Percentiles rank a stretch among this genome's conserved stretches.
phyloP scores from a whole-genome alignment of 2,329 filamentous ascomycete species.

The Aurifilum marmelostoma region DNA sequence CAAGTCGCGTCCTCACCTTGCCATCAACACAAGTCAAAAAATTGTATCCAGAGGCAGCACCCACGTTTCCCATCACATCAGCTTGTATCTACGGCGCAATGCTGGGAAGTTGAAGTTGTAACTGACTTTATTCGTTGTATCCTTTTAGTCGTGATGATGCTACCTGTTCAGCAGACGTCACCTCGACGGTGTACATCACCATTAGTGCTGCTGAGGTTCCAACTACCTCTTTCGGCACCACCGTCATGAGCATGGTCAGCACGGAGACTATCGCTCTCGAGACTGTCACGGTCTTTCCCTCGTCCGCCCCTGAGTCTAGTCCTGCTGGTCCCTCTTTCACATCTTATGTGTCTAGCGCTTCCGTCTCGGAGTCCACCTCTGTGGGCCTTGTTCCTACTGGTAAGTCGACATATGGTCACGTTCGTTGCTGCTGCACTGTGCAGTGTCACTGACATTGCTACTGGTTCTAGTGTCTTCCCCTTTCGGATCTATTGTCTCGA shows the following conservation, averaged over 20 bases:
- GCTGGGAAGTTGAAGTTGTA: no score
- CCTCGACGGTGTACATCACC: constrained; percentile 53
- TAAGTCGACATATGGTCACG: constrained; percentile 15
- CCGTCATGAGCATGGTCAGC: constrained; percentile 28
- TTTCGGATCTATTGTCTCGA: constrained; percentile 1
- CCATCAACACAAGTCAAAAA: neutral
- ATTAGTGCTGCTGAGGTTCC: constrained; percentile 40
- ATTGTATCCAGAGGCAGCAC: neutral
- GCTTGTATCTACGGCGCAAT: no score
- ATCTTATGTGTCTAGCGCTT: constrained; percentile 11
- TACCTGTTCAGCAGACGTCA: constrained; percentile 43
- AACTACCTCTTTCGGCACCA: constrained; percentile 23
- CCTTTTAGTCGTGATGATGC: constrained; percentile 28
- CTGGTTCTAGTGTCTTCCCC: constrained; percentile 1
- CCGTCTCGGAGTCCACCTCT: constrained; percentile 7
- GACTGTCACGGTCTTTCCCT: constrained; percentile 32
- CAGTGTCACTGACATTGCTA: neutral
- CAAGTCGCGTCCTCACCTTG: neutral
- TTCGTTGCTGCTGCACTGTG: neutral
- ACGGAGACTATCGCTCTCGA: constrained; percentile 29
- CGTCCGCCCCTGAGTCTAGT: constrained; percentile 16
- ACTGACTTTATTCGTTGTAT: neutral
- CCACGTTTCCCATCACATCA: no score
- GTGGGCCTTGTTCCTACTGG: constrained; percentile 21
- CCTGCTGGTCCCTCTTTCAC: constrained; percentile 15